These are phyloP conservation scores for Draba incana DNA, from an alignment of 345 rosid genomes.

Conservation along the genomic window DNA sequence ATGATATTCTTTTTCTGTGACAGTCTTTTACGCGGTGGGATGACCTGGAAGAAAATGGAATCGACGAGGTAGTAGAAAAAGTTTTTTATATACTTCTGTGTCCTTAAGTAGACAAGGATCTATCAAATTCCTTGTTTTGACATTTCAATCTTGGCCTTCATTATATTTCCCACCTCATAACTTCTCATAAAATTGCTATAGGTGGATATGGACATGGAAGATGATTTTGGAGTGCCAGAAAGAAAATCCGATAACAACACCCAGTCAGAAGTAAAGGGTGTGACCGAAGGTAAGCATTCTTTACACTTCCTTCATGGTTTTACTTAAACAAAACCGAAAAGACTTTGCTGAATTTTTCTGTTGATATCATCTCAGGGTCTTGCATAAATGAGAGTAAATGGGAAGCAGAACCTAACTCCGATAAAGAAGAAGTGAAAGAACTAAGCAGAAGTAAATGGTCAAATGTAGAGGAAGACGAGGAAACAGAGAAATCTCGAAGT, in stretches of 20 bases:
- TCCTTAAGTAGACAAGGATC: not conserved
- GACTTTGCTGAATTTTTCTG: constrained; percentile 1
- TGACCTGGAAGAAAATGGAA: constrained; percentile 77
- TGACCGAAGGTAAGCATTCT: constrained; percentile 49
- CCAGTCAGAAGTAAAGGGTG: constrained; percentile 42
- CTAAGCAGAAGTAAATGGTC: constrained; percentile 92
- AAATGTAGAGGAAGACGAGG: constrained; percentile 65
- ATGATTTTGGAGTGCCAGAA: constrained; percentile 57
- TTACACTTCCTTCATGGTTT: not conserved
- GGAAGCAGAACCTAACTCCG: constrained; percentile 55
- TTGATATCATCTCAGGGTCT: constrained; percentile 39
- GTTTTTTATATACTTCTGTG: constrained; percentile 16
- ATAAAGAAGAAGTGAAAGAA: constrained; percentile 55
- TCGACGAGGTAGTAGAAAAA: constrained; percentile 71
- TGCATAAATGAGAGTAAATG: constrained; percentile 46
- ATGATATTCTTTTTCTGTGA: constrained; percentile 39
- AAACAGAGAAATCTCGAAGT: constrained; percentile 43
- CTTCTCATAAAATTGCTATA: constrained; percentile 43
- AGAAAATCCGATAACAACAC: constrained; percentile 43
- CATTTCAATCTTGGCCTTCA: not conserved
- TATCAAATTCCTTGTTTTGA: constrained; percentile 22
- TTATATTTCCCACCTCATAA: constrained; percentile 9
- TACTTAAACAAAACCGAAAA: not conserved
- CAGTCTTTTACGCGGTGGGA: constrained; percentile 84
- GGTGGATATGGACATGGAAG: constrained; percentile 98